Conservation (phyloP, 2,329 filamentous ascomycete species). For the Neofusicoccum sp. region DNA sequence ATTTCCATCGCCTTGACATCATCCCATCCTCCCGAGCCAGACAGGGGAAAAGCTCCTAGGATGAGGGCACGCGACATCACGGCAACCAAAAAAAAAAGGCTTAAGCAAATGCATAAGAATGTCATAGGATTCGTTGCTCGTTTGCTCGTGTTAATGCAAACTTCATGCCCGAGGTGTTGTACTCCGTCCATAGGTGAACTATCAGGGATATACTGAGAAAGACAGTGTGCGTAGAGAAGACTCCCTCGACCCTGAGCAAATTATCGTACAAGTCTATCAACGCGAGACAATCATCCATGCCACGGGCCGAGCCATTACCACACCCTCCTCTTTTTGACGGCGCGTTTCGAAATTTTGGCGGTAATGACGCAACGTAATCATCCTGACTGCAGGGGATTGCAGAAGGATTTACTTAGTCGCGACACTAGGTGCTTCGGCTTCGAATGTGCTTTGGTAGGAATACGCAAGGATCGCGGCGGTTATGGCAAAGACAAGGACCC, state of each 20-base stretch:
- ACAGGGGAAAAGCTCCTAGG: background rate
- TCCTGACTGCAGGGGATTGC: background rate
- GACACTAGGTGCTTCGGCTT: background rate
- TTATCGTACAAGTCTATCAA: constrained; percentile 9
- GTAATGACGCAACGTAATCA: background rate
- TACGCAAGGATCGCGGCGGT: background rate
- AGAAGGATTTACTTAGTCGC: background rate
- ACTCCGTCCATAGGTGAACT: background rate
- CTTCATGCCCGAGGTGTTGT: background rate
- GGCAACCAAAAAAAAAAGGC: background rate
- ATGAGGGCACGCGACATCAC: background rate
- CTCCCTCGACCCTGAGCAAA: background rate
- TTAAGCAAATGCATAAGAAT: background rate
- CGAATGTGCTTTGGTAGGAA: constrained; percentile 4
- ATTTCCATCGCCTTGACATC: background rate
- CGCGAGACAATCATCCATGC: background rate
- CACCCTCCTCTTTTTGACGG: no score
- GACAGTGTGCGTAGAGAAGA: background rate
- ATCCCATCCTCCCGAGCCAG: background rate
- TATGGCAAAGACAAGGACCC: constrained; percentile 4
- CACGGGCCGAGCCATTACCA: background rate
- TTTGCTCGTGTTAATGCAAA: constrained; percentile 8
- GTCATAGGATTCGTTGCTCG: constrained; percentile 1
- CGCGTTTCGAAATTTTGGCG: background rate
- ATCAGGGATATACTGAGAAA: constrained; percentile 10